These are phyloP conservation scores for Croton setiger DNA, from an alignment of 441 rosid genomes.

Conservation along the genomic window DNA sequence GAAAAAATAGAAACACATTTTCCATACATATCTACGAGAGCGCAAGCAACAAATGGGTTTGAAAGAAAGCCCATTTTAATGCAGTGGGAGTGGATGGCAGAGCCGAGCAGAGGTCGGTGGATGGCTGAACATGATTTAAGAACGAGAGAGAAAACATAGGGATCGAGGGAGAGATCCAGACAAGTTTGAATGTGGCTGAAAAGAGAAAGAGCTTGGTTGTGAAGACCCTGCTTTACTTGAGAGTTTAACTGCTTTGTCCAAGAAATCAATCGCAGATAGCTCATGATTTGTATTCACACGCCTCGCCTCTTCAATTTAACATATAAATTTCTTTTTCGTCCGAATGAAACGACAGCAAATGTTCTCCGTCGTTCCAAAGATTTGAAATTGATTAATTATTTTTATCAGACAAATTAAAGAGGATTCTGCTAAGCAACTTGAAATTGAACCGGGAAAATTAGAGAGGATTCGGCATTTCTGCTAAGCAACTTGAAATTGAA, in stretches of 20 bases:
- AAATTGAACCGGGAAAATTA: no score
- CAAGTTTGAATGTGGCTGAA: constrained; percentile 47
- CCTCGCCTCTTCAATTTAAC: background rate
- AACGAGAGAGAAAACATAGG: constrained; percentile 51
- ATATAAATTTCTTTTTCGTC: no score
- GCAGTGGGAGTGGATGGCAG: constrained; percentile 43
- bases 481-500: no score
- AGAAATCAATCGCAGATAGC: constrained; percentile 33
- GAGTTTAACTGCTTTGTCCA: constrained; percentile 53
- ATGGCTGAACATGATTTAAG: constrained; percentile 59
- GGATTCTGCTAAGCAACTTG: no score
- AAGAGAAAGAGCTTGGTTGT: constrained; percentile 44
- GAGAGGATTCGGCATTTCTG: no score
- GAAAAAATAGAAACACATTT: constrained; percentile 38
- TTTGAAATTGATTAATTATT: no score
- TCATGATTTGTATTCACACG: constrained; percentile 20
- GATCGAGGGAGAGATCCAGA: constrained; percentile 49
- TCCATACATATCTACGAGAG: constrained; percentile 45
- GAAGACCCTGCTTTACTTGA: constrained; percentile 44
- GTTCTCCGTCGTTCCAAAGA: no score
- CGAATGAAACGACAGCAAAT: no score
- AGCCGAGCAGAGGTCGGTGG: constrained; percentile 38
- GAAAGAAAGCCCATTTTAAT: constrained; percentile 35
- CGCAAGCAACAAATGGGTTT: constrained; percentile 46
- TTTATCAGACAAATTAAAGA: no score